phyloP scores from a whole-genome alignment of 768 basidiomycete genomes.

The Boletus vermiculosoides region DNA sequence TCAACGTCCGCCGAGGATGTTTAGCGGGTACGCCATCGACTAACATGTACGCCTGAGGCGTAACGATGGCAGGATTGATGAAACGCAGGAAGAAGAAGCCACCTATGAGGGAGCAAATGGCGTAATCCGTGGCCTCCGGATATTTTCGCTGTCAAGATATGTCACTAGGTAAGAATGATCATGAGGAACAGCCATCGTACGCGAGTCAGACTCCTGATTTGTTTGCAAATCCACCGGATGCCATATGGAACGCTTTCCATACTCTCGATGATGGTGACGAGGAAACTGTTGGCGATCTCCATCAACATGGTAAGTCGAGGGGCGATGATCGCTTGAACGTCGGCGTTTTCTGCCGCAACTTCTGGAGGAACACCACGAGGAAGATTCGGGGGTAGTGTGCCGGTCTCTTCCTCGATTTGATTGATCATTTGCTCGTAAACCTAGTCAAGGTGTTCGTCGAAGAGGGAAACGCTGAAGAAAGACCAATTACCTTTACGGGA shows the following conservation, averaged over 20 bases:
- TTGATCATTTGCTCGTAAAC: constrained; percentile 99
- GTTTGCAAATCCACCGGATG: constrained; percentile 99
- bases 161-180: constrained; percentile 8
- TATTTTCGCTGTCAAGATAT: constrained; percentile 78
- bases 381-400: constrained; percentile 84
- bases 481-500: constrained; percentile 77
- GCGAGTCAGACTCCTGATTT: constrained; percentile 93
- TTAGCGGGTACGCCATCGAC: constrained; percentile 98
- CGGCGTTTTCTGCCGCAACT: constrained; percentile 87
- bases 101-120: constrained; percentile 97
- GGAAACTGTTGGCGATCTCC: constrained; percentile 98
- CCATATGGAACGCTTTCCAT: constrained; percentile 99
- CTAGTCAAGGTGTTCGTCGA: constrained; percentile 37
- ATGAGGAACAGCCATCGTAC: constrained; percentile 43
- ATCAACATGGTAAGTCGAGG: constrained; percentile 98
- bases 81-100: constrained; percentile 99
- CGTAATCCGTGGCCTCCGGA: constrained; percentile 97
- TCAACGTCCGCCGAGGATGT: constrained; percentile 94
- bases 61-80: constrained; percentile 99
- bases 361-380: constrained; percentile 94
- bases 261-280: constrained; percentile 96
- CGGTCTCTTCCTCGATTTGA: constrained; percentile 97
- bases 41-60: constrained; percentile 99
- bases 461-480: neutral
- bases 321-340: constrained; percentile 97